Conservation (phyloP, 805 yeast species). For the Candida caryicola region DNA sequence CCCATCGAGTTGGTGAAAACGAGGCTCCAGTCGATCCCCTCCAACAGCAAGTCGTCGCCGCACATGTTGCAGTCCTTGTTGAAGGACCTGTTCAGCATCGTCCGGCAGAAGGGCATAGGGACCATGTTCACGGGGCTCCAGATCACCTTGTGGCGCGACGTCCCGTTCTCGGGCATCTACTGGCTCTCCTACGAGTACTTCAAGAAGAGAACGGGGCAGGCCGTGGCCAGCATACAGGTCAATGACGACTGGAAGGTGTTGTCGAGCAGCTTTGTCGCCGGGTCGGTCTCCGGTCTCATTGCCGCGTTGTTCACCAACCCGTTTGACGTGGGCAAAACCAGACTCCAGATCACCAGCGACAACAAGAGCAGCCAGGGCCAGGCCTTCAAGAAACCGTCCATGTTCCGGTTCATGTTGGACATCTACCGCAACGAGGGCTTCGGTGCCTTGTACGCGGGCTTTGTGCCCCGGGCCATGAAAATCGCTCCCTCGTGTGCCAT, state of each 20-base stretch:
- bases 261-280: conserved; percentile 68
- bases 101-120: conserved; percentile 53
- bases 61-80: conserved; percentile 45
- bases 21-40: conserved; percentile 83
- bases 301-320: conserved; percentile 92
- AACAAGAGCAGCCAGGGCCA: conserved; percentile 10
- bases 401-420: conserved; percentile 62
- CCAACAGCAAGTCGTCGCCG: conserved; percentile 27
- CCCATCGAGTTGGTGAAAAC: conserved; percentile 89
- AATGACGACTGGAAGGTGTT: conserved; percentile 46
- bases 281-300: conserved; percentile 76
- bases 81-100: conserved; percentile 50
- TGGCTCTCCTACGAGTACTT: conserved; percentile 80
- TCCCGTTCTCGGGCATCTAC: conserved; percentile 92
- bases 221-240: conserved; percentile 15
- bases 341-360: conserved; percentile 65
- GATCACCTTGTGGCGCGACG: conserved; percentile 93
- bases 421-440: conserved; percentile 74
- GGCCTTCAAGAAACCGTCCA: conserved; percentile 39
- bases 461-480: conserved; percentile 81
- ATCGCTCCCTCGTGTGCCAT: conserved; percentile 98
- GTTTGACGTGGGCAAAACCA: conserved; percentile 94
- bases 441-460: conserved; percentile 82
- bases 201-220: conserved; percentile 25
- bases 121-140: conserved; percentile 81